These are phyloP conservation scores for Aphanomyces euteiches DNA, from an alignment of 352 stramenopile genomes.

Conservation along the genomic window DNA sequence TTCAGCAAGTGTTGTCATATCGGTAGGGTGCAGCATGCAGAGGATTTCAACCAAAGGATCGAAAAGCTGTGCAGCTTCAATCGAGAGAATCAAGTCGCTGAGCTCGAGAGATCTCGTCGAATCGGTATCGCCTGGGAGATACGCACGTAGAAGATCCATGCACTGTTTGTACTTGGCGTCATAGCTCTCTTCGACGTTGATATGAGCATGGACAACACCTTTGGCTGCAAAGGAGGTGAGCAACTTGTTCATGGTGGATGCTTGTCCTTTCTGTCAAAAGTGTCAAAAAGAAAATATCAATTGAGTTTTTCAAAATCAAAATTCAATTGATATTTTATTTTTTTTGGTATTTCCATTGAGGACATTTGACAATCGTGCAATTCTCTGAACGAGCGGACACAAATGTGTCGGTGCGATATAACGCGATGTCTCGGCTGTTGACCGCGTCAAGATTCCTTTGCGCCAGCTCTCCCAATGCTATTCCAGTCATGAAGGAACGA, in stretches of 20 bases:
- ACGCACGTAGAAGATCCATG: neutral
- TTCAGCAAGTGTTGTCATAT: neutral
- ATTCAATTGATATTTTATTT: too few relatives aligned
- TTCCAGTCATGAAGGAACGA: too few relatives aligned
- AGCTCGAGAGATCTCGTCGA: neutral
- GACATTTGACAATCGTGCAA: too few relatives aligned
- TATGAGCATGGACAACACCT: neutral
- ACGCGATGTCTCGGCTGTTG: too few relatives aligned
- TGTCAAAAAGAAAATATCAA: too few relatives aligned
- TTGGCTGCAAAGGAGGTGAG: neutral
- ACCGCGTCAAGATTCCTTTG: too few relatives aligned
- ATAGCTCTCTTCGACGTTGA: neutral
- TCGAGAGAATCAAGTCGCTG: conserved; percentile 3
- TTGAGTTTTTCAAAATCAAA: too few relatives aligned
- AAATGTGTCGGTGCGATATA: too few relatives aligned
- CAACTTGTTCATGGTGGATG: neutral
- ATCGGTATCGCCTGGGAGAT: neutral
- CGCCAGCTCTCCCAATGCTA: too few relatives aligned
- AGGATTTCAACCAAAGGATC: neutral
- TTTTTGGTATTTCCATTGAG: too few relatives aligned
- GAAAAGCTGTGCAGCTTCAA: neutral
- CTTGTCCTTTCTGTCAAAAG: too few relatives aligned
- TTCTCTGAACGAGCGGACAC: too few relatives aligned
- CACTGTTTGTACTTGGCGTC: neutral
- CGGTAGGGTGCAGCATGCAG: neutral